These are phyloP conservation scores for Scheffersomyces stipitis DNA, from an alignment of 805 yeast genomes.

Conservation along the genomic window DNA sequence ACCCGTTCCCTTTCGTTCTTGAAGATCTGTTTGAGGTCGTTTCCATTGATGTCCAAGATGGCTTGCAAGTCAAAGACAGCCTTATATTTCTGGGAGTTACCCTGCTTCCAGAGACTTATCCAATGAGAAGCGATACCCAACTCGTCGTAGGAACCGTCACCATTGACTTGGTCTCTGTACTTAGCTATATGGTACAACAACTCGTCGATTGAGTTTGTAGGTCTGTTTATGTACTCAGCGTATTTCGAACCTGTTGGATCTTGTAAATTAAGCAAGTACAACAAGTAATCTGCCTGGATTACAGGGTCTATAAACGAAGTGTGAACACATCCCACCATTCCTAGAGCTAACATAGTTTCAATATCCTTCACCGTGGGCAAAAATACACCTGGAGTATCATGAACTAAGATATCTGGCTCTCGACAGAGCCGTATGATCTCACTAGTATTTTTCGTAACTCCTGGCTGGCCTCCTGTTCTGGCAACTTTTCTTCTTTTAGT, in stretches of 20 bases:
- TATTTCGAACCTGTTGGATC: constrained; percentile 48
- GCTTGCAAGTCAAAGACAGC: constrained; percentile 39
- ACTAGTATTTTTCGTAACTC: constrained; percentile 80
- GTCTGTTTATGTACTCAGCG: constrained; percentile 47
- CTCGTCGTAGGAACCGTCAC: constrained; percentile 46
- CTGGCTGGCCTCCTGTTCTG: constrained; percentile 82
- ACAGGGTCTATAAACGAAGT: constrained; percentile 74
- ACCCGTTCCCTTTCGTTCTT: constrained; percentile 32
- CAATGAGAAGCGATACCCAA: constrained; percentile 63
- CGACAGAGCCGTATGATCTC: constrained; percentile 65
- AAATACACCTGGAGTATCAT: constrained; percentile 93
- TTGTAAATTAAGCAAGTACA: constrained; percentile 70
- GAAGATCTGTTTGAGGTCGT: constrained; percentile 20
- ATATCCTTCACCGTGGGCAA: constrained; percentile 67
- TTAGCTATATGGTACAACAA: constrained; percentile 52
- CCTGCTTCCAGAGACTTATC: constrained; percentile 61
- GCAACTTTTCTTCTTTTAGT: constrained; percentile 62
- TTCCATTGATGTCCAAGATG: constrained; percentile 27
- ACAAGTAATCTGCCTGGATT: constrained; percentile 79
- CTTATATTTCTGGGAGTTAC: constrained; percentile 35
- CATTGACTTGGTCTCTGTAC: constrained; percentile 33
- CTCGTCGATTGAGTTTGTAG: constrained; percentile 70
- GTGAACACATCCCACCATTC: constrained; percentile 75
- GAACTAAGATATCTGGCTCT: constrained; percentile 64
- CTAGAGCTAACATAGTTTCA: constrained; percentile 71